Conservation (phyloP, 176 grass and related monocot genomes). For the Carex scoparia region DNA sequence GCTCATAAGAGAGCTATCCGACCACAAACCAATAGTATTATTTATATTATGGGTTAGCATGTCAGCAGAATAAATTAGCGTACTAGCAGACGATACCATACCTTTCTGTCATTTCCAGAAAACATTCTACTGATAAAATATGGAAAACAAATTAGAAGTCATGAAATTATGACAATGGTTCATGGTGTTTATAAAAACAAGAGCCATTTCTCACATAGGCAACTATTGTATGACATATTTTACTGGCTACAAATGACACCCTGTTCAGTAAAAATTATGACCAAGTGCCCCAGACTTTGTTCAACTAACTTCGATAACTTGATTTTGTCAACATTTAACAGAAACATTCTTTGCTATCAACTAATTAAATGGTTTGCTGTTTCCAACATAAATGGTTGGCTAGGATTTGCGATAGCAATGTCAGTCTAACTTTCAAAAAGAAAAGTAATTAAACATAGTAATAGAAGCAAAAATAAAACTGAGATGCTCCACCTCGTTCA, state of each 20-base stretch:
- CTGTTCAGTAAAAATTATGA: not conserved
- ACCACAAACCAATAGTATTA: not conserved
- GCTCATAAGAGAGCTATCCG: no score
- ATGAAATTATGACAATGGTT: not conserved
- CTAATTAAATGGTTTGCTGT: not conserved
- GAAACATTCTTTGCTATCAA: not conserved
- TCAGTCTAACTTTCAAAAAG: not conserved
- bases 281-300: not conserved
- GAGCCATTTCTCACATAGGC: not conserved
- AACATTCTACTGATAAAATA: not conserved
- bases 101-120: not conserved
- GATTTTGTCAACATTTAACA: not conserved
- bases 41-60: not conserved
- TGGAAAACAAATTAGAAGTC: not conserved
- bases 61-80: not conserved
- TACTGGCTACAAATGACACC: not conserved
- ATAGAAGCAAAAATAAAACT: conserved; percentile 13
- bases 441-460: not conserved
- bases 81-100: not conserved
- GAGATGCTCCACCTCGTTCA: conserved; percentile 74
- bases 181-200: not conserved
- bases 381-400: not conserved
- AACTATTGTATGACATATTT: not conserved
- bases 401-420: conserved; percentile 10
- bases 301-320: not conserved